Base-by-base conservation (phyloP, 2,329 filamentous ascomycete species). In the Ophiostoma angusticollis region DNA sequence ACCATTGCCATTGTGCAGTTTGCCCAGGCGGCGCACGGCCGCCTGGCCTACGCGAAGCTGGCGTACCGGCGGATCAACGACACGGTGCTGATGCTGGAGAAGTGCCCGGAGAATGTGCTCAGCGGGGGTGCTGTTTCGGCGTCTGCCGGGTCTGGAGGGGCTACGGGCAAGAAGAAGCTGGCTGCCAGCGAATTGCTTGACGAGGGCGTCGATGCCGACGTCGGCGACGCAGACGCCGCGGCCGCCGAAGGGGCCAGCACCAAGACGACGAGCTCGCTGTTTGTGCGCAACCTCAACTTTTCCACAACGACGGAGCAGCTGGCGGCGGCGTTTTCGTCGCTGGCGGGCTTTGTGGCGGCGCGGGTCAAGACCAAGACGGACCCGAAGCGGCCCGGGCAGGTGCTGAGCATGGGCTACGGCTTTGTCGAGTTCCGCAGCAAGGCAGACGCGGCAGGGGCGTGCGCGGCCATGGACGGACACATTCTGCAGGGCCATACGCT, bases 1-100 rank as follows among this genome's bases (percentile, higher is more conserved):
- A 93, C 87, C 39, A 93, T 94, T 53, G 91, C 91, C 21, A 89
- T 98, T 56, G 79, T 93, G 18, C 84, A 95, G 55, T 95, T 89
- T 54, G 70, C 74, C 3, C 79, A 87, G 50, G 67, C 83, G 7
- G 76, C 79, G 23, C 77, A 93, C 54, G 86, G 84, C 37, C 82
- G 84, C 55, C 69, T 79, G 43, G 91, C 91, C 3, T 94, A 95
- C 62, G 74, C 74, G 46, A 78, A 79, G 47, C 66, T 96, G 41
- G 84, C 89, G 2, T 96, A 96, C 60, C 78, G 85, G 43, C 84
- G 87, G 52, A 72, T 98, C 55, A 89, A 89, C 57, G 86, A 89
- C 55, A 91, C 84, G 2, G 80, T 94, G 21, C 65, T 98, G 30
- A 95, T 93, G 56, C 67, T 98, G 36, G 91, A 98, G 57, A 95